Conservation (phyloP, 2,329 filamentous ascomycete genomes). For the Trichoderma sp. region DNA sequence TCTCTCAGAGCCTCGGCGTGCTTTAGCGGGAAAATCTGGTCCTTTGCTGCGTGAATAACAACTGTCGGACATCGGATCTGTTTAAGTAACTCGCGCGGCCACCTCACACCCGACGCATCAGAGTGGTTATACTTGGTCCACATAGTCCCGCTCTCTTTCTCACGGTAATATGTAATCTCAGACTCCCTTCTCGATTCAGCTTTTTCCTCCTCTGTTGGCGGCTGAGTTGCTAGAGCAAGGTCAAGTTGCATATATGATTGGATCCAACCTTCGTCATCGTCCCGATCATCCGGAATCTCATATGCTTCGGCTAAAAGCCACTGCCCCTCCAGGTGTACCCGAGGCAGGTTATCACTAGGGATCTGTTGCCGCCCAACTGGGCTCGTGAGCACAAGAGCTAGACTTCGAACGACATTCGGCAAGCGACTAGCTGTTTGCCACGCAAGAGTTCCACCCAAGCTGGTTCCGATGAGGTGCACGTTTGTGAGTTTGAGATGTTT, state of each 20-base stretch:
- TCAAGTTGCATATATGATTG: not conserved
- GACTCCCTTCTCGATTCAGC: not conserved
- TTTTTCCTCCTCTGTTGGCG: not conserved
- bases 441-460: not conserved
- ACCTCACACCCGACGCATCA: not conserved
- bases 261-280: not conserved
- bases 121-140: slow-evolving; percentile 9
- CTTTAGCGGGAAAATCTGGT: not conserved
- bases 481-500: not conserved
- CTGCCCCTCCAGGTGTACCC: not conserved
- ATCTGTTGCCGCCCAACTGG: not conserved
- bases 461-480: not conserved
- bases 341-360: not conserved
- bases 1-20: not conserved
- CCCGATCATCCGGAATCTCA: not conserved
- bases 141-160: not conserved
- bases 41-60: not conserved
- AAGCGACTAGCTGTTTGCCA: not conserved
- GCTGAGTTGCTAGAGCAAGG: not conserved
- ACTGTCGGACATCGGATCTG: not conserved
- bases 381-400: not conserved
- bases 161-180: not conserved
- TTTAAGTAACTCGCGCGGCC: not conserved
- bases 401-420: not conserved
- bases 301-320: not conserved